phyloP scores from a whole-genome alignment of 2,329 filamentous ascomycete genomes.

The Raffaelea deltoideospora region DNA sequence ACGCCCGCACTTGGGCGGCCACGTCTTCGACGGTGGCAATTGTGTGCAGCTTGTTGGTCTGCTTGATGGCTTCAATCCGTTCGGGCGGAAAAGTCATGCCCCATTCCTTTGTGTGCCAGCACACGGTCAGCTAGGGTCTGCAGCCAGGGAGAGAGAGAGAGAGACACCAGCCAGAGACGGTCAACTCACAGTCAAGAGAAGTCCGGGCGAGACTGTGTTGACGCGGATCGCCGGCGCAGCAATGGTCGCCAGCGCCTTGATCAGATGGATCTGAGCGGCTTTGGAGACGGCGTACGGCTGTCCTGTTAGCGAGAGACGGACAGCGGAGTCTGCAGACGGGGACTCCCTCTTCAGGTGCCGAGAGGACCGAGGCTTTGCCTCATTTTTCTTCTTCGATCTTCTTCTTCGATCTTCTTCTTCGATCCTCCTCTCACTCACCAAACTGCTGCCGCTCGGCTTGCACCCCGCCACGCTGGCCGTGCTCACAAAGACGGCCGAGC shows the following conservation, averaged over 20 bases:
- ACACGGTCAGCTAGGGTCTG: too few species aligned
- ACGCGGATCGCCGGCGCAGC: constrained; percentile 39
- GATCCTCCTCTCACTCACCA: constrained; percentile 20
- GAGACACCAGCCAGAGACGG: too few species aligned
- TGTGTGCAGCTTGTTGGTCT: constrained; percentile 42
- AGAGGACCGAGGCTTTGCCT: too few species aligned
- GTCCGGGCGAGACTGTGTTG: constrained; percentile 40
- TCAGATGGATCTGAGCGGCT: constrained; percentile 49
- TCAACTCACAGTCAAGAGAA: constrained; percentile 33
- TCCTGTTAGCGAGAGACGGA: neutral
- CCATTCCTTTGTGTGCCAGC: too few species aligned
- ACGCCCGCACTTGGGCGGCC: constrained; percentile 3
- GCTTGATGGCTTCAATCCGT: constrained; percentile 33
- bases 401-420: too few species aligned
- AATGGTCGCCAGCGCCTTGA: constrained; percentile 36
- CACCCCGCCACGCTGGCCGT: constrained; percentile 51
- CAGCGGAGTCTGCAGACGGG: too few species aligned
- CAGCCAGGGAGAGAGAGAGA: too few species aligned
- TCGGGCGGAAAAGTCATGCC: constrained; percentile 42
- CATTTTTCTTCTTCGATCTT: too few species aligned
- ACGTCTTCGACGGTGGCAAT: constrained; percentile 31
- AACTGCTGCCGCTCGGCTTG: constrained; percentile 43
- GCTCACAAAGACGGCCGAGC: constrained; percentile 45
- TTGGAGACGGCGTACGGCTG: constrained; percentile 66
- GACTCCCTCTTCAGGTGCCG: too few species aligned